Evolutionary conservation across 139 green algal genomes (phyloP).

Genomic region (Tetraselmis chui): DNA sequence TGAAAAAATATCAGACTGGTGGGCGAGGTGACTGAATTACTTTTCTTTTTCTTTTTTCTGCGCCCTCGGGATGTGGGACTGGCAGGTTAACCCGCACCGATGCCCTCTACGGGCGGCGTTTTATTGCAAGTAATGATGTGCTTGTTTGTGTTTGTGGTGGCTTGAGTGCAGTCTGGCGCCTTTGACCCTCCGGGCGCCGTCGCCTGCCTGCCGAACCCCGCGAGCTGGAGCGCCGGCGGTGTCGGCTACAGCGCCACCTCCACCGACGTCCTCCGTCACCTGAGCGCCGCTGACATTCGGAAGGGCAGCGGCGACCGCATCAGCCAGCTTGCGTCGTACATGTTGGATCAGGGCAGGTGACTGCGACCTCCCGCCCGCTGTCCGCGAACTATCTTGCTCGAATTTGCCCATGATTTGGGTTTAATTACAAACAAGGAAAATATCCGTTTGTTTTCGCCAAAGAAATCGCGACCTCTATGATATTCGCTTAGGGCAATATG

Average conservation of each 20-base stretch:
- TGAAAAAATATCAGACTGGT: background rate
- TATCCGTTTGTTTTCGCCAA: no score
- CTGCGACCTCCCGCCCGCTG: background rate
- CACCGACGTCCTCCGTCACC: conserved; percentile 25
- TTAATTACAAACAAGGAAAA: no score
- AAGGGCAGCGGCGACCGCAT: conserved; percentile 55
- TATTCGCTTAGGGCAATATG: no score
- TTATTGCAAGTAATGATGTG: no score
- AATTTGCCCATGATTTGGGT: no score
- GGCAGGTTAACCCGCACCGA: no score
- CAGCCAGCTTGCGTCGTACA: conserved; percentile 56
- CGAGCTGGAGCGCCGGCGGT: conserved; percentile 20
- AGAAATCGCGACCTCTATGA: no score
- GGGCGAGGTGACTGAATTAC: no score
- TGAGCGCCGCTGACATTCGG: conserved; percentile 38
- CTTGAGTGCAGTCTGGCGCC: background rate
- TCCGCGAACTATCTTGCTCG: background rate
- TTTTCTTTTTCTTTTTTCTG: no score
- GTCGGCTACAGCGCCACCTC: conserved; percentile 22
- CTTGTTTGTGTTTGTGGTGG: no score
- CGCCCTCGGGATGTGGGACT: no score
- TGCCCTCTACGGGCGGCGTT: no score
- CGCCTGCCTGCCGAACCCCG: conserved; percentile 44
- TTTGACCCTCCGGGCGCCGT: conserved; percentile 1
- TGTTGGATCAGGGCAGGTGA: conserved; percentile 65